Evolutionary conservation across 2,329 filamentous ascomycete genomes (phyloP).

Genomic region (Pseudocercospora fuligena): DNA sequence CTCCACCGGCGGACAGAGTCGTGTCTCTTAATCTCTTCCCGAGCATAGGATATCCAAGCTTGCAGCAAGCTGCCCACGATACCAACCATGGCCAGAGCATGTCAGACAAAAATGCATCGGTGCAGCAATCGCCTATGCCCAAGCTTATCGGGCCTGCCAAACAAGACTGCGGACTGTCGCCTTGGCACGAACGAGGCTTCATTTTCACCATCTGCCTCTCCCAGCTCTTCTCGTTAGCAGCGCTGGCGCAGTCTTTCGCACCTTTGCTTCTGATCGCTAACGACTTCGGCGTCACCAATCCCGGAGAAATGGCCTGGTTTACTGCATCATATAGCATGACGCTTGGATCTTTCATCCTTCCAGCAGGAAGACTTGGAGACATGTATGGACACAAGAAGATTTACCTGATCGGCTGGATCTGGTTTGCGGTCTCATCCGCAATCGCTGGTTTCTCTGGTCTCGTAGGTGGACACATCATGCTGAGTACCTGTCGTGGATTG

Average conservation of each 20-base stretch:
- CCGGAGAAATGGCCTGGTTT: slow-evolving; percentile 51
- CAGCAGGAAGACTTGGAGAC: slow-evolving; percentile 49
- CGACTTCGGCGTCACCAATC: slow-evolving; percentile 46
- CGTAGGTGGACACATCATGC: slow-evolving; percentile 38
- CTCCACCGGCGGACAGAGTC: not conserved
- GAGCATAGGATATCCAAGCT: slow-evolving; percentile 1
- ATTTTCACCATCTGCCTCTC: slow-evolving; percentile 29
- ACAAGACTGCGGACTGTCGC: slow-evolving; percentile 9
- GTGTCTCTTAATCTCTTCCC: not conserved
- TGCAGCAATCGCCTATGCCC: not conserved
- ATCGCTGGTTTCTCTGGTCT: slow-evolving; percentile 45
- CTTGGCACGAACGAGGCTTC: slow-evolving; percentile 34
- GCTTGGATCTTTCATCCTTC: slow-evolving; percentile 50
- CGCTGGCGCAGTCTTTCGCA: slow-evolving; percentile 22
- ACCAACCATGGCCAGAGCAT: not conserved
- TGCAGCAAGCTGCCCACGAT: not conserved
- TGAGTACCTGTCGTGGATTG: slow-evolving; percentile 43
- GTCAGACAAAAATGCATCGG: not conserved
- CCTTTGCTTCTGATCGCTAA: slow-evolving; percentile 44
- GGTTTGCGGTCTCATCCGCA: slow-evolving; percentile 45
- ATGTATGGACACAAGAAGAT: slow-evolving; percentile 48
- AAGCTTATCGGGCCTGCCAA: not conserved
- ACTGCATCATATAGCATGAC: slow-evolving; percentile 49
- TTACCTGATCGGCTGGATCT: slow-evolving; percentile 46
- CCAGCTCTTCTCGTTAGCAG: slow-evolving; percentile 22